Evolutionary conservation across 352 stramenopile species (phyloP).

Genomic region (Pythium biforme): DNA sequence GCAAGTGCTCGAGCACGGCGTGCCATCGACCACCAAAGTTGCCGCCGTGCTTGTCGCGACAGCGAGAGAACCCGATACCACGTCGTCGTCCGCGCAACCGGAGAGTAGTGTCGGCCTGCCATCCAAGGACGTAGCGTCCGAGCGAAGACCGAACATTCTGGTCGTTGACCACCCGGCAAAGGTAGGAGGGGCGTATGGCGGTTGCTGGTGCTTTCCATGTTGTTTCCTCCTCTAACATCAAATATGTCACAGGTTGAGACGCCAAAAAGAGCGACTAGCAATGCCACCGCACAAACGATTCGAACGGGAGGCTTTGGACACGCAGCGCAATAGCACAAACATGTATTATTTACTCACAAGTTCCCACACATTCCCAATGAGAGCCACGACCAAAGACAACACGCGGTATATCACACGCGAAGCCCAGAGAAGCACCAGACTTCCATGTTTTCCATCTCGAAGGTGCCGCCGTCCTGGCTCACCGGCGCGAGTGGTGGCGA

Average conservation of each 20-base stretch:
- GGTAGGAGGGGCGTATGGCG: not conserved
- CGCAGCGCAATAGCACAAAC: not conserved
- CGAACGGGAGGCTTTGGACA: slow-evolving; percentile 17
- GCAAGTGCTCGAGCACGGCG: slow-evolving; percentile 47
- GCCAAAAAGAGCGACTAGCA: not conserved
- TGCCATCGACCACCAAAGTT: slow-evolving; percentile 31
- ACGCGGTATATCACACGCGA: slow-evolving; percentile 31
- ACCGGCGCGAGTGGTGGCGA: slow-evolving; percentile 38
- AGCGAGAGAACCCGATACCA: not conserved
- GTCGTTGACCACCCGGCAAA: slow-evolving; percentile 23
- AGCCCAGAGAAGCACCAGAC: slow-evolving; percentile 76
- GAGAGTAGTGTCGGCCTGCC: not conserved
- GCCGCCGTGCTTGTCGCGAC: not conserved
- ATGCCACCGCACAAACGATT: not conserved
- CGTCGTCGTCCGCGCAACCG: not conserved
- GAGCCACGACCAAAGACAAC: no score
- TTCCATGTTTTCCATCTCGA: slow-evolving; percentile 63
- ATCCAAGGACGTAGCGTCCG: not conserved
- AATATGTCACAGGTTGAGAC: not conserved
- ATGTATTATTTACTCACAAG: no score
- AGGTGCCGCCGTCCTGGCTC: slow-evolving; percentile 30
- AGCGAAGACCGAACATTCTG: slow-evolving; percentile 34
- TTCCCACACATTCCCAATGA: no score
- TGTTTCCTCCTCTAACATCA: not conserved
- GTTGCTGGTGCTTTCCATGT: not conserved